Conservation (phyloP, 805 yeast species). For the Tetrapisispora fleetii region DNA sequence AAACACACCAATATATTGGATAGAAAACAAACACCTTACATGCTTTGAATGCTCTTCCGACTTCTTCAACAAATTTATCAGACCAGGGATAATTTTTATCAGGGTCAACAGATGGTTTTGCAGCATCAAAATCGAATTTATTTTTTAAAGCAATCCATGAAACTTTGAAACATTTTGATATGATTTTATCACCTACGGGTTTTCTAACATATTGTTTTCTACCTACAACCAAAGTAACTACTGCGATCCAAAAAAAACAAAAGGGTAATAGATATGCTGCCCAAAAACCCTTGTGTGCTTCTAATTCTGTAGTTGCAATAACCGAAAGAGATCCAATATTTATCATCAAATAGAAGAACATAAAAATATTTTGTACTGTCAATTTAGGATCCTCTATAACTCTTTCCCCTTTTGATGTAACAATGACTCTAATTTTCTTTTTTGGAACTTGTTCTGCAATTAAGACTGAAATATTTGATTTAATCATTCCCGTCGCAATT, state of each 20-base stretch:
- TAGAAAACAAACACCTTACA: constrained; percentile 65
- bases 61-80: constrained; percentile 67
- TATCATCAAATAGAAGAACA: constrained; percentile 67
- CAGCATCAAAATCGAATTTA: constrained; percentile 41
- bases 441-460: constrained; percentile 68
- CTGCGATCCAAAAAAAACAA: constrained; percentile 53
- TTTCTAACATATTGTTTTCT: constrained; percentile 44
- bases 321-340: constrained; percentile 71
- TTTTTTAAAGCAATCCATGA: constrained; percentile 37
- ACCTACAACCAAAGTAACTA: constrained; percentile 43
- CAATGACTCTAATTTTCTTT: constrained; percentile 48
- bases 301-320: constrained; percentile 68
- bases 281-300: constrained; percentile 55
- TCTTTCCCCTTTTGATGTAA: constrained; percentile 49
- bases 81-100: constrained; percentile 45
- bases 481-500: constrained; percentile 73
- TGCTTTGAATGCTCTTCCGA: constrained; percentile 51
- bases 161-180: constrained; percentile 43
- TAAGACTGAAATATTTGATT: constrained; percentile 57
- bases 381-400: constrained; percentile 62
- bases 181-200: constrained; percentile 52
- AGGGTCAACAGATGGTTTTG: constrained; percentile 48
- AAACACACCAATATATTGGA: constrained; percentile 67
- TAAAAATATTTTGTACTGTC: constrained; percentile 64
- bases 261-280: constrained; percentile 68